Evolutionary conservation across 202 grass and related monocot genomes (phyloP), one percentile per base, ranked within the genome.

Genomic region (Sporobolus alterniflorus): DNA sequence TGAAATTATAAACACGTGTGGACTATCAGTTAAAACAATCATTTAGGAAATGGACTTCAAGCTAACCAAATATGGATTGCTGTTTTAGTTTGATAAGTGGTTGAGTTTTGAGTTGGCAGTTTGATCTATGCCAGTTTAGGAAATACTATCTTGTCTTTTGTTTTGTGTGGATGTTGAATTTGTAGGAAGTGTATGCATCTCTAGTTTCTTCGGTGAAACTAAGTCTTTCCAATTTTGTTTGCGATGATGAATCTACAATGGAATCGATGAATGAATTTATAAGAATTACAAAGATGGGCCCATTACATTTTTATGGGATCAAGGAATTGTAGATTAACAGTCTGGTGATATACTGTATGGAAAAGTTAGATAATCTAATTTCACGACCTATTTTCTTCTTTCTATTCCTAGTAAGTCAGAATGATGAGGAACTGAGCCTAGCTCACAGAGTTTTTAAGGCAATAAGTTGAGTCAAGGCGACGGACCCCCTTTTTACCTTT

Each of bases 211-310:
- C 13, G 31, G 13, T 43, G 55, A 33, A 85, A 73, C 41, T 51
- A 80, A 67, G 31, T 60, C 16, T 59, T 26, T 80, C 29, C 56
- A 74, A 42, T 72, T 49, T 61, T 8, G 39, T 81, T n/a, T 56
- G 24, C 31, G 52, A 57, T 43, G 29, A 68, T 43, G 29, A 68
- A 15, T 80, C 54, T 47, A 21, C 39, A 57, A 67, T 55, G 4
- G 26, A 73, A 43, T 12, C 46, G 0, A 1, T 86, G 20, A 28
- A 16, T 80, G 36, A 86, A 80, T 55, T 65, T 80, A 32, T 67
- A 48, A 32, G 56, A 34, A 80, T 1, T 5, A 24, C n/a, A 66
- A 20, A 42, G 9, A 26, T 79, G 55, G 61, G 26, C 30, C 3
- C 43, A 24, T 9, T 34, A 40, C 20, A 18, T 56, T 40, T 72